A percentile compares a stretch with the other conserved stretches of the same genome.
phyloP scores from a whole-genome alignment of 2,329 filamentous ascomycete genomes.

The Cordyceps cateniannulata region DNA sequence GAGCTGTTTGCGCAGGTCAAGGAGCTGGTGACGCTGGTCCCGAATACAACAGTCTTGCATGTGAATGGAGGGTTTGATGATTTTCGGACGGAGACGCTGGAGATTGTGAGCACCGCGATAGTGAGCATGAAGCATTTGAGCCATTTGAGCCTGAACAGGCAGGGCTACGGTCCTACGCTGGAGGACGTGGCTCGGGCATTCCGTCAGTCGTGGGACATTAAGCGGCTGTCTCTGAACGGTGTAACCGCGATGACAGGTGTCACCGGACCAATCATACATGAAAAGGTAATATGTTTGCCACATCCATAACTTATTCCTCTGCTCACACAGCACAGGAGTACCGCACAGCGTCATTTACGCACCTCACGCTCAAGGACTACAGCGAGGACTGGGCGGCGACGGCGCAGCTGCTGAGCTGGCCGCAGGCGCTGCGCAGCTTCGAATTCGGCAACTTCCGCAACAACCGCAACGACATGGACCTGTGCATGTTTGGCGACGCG shows the following conservation, averaged over 20 bases:
- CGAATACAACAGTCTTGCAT: not conserved
- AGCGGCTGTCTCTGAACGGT: not conserved
- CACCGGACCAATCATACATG: not conserved
- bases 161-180: not conserved
- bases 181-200: not conserved
- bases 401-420: not conserved
- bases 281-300: not conserved
- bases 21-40: not conserved
- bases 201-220: not conserved
- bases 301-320: not conserved
- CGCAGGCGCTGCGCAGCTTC: not conserved
- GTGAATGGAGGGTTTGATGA: not conserved
- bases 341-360: not conserved
- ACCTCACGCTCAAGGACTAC: not conserved
- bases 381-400: not conserved
- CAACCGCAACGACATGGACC: slow-evolving; percentile 1
- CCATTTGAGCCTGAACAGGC: not conserved
- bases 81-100: not conserved
- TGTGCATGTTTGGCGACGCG: not conserved
- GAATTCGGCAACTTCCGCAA: slow-evolving; percentile 3
- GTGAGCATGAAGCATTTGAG: not conserved
- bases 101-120: not conserved
- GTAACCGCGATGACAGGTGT: not conserved
- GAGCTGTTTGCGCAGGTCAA: not conserved
- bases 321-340: not conserved